Evolutionary conservation across 768 basidiomycete species (phyloP).

Genomic region (Phylloporus scabripes): DNA sequence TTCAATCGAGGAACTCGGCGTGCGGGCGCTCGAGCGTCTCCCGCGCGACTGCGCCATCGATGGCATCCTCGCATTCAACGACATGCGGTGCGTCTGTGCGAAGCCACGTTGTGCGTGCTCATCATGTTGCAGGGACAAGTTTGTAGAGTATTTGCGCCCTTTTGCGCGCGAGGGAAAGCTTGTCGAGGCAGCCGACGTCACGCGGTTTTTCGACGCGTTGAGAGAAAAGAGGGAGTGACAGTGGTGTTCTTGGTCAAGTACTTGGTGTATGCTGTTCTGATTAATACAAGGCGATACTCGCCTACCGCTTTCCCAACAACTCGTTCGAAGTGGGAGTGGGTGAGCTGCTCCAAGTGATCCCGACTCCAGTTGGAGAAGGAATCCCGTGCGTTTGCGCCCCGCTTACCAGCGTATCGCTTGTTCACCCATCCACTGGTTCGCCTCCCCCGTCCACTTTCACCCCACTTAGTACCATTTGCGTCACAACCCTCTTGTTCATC

Average conservation of each 20-base stretch:
- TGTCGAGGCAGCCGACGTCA: slow-evolving; percentile 68
- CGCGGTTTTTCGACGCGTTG: slow-evolving; percentile 56
- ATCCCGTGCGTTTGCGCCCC: no score
- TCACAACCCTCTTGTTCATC: no score
- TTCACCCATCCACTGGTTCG: no score
- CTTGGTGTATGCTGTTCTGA: neutral
- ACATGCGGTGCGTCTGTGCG: slow-evolving; percentile 57
- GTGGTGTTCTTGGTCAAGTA: neutral
- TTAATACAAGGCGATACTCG: no score
- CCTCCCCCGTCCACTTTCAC: no score
- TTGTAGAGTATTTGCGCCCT: slow-evolving; percentile 63
- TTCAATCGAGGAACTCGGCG: slow-evolving; percentile 77
- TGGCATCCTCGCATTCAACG: slow-evolving; percentile 78
- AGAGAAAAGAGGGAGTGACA: slow-evolving; percentile 28
- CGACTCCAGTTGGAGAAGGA: no score
- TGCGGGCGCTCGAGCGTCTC: slow-evolving; percentile 66
- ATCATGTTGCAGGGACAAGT: slow-evolving; percentile 49
- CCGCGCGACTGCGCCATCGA: slow-evolving; percentile 69
- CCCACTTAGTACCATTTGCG: no score
- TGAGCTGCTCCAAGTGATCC: no score
- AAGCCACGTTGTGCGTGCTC: neutral
- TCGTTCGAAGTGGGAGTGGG: no score
- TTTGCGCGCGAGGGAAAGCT: slow-evolving; percentile 75
- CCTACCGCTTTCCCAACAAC: no score
- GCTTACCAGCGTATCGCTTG: no score